Evolutionary conservation across 352 stramenopile genomes (phyloP).

Genomic region (Phytophthora syringae): DNA sequence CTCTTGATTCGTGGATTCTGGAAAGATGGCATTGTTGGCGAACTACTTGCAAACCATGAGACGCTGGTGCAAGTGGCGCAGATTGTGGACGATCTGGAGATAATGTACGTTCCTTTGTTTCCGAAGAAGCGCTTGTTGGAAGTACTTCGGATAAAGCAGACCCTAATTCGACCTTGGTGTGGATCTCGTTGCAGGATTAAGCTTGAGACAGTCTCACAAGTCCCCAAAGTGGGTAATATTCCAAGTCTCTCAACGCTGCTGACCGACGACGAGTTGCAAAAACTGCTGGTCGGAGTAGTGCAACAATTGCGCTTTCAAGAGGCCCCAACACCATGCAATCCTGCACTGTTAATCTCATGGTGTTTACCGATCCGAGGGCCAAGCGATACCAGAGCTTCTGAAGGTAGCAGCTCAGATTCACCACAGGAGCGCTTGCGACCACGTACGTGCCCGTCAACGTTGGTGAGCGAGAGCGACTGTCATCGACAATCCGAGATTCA

Average conservation of each 20-base stretch:
- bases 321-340: constrained; percentile 4
- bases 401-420: neutral
- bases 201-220: constrained; percentile 61
- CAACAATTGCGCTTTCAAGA: constrained; percentile 61
- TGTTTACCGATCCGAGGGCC: constrained; percentile 5
- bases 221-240: constrained; percentile 59
- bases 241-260: constrained; percentile 68
- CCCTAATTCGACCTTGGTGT: constrained; percentile 2
- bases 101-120: constrained; percentile 58
- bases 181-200: constrained; percentile 62
- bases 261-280: constrained; percentile 67
- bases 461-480: constrained; percentile 41
- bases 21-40: constrained; percentile 41
- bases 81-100: constrained; percentile 70
- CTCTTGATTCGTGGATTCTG: constrained; percentile 57
- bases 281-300: constrained; percentile 62
- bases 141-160: no score
- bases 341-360: constrained; percentile 30
- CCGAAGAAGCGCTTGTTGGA: neutral
- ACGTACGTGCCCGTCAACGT: constrained; percentile 59
- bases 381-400: constrained; percentile 3
- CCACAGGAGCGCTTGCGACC: constrained; percentile 33
- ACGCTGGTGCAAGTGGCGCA: constrained; percentile 58
- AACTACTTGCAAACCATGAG: constrained; percentile 38
- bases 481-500: constrained; percentile 15